Percentiles rank a stretch among this genome's conserved stretches.
Conservation (phyloP, 1,284 basidiomycete genomes). For the Cryptococcus sp. region DNA sequence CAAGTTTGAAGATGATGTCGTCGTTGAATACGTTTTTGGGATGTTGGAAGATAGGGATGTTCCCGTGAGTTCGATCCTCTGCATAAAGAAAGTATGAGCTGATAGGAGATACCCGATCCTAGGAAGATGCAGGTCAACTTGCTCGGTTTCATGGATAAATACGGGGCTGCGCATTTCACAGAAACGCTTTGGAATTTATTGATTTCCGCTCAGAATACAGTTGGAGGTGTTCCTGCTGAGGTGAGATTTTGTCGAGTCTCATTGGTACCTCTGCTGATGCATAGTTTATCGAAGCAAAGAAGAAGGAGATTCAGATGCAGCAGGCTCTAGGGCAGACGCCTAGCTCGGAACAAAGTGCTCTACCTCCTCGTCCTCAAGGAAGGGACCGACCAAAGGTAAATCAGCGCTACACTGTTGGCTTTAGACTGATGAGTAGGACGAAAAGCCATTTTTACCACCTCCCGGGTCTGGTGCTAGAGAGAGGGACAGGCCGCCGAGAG, state of each 20-base stretch:
- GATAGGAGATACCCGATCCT: constrained; percentile 72
- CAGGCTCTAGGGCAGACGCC: constrained; percentile 36
- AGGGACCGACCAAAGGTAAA: neutral
- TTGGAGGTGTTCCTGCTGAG: constrained; percentile 84
- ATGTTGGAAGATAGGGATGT: constrained; percentile 78
- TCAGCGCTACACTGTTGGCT: neutral
- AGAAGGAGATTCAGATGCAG: constrained; percentile 80
- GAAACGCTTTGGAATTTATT: constrained; percentile 80
- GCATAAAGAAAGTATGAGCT: neutral
- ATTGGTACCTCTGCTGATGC: constrained; percentile 3
- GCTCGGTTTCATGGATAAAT: constrained; percentile 74
- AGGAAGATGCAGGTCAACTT: constrained; percentile 92
- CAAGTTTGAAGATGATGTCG: constrained; percentile 93
- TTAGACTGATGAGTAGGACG: constrained; percentile 1
- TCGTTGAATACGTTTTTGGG: constrained; percentile 92
- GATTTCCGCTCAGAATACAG: constrained; percentile 81
- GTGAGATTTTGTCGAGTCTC: constrained; percentile 18
- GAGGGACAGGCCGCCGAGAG: constrained; percentile 3
- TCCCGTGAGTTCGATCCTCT: constrained; percentile 56
- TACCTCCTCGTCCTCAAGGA: neutral
- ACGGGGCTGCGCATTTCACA: constrained; percentile 77
- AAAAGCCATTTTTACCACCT: constrained; percentile 1
- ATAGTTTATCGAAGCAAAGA: constrained; percentile 87
- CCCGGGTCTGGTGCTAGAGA: constrained; percentile 8
- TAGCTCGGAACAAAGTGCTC: constrained; percentile 11